Conservation (phyloP, 1,284 basidiomycete species). For the Macrocystidia cucumis region DNA sequence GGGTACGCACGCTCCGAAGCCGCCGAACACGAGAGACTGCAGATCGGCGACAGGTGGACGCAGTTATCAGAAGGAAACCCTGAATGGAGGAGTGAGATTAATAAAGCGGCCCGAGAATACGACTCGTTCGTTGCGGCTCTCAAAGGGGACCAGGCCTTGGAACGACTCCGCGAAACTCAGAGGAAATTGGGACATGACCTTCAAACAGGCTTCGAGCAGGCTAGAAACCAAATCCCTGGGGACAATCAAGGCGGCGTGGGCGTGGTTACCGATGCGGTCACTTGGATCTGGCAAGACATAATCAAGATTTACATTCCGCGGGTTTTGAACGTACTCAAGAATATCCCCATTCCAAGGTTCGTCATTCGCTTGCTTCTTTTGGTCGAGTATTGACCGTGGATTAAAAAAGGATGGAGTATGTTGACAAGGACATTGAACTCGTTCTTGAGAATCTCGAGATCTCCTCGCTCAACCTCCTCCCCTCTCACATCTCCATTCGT, state of each 20-base stretch:
- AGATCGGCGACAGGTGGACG: slow-evolving; percentile 42
- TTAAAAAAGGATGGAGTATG: slow-evolving; percentile 51
- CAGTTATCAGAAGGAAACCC: slow-evolving; percentile 35
- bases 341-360: slow-evolving; percentile 61
- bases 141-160: slow-evolving; percentile 38
- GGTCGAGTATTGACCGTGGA: slow-evolving; percentile 7
- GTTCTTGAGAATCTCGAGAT: slow-evolving; percentile 66
- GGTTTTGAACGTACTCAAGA: slow-evolving; percentile 36
- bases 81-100: slow-evolving; percentile 45
- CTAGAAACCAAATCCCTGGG: slow-evolving; percentile 24
- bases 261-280: slow-evolving; percentile 44
- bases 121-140: slow-evolving; percentile 33
- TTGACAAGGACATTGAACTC: slow-evolving; percentile 56
- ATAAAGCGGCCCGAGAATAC: slow-evolving; percentile 34
- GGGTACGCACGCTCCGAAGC: slow-evolving; percentile 45
- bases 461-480: slow-evolving; percentile 54
- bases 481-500: slow-evolving; percentile 60
- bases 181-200: slow-evolving; percentile 36
- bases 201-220: slow-evolving; percentile 31
- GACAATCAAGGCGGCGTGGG: slow-evolving; percentile 36
- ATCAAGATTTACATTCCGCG: slow-evolving; percentile 59
- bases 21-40: slow-evolving; percentile 29
- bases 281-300: slow-evolving; percentile 69
- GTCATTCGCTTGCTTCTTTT: slow-evolving; percentile 12
- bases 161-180: slow-evolving; percentile 36